phyloP scores from a whole-genome alignment of 164 flowering plant genomes.

The Echeveria elegans region DNA sequence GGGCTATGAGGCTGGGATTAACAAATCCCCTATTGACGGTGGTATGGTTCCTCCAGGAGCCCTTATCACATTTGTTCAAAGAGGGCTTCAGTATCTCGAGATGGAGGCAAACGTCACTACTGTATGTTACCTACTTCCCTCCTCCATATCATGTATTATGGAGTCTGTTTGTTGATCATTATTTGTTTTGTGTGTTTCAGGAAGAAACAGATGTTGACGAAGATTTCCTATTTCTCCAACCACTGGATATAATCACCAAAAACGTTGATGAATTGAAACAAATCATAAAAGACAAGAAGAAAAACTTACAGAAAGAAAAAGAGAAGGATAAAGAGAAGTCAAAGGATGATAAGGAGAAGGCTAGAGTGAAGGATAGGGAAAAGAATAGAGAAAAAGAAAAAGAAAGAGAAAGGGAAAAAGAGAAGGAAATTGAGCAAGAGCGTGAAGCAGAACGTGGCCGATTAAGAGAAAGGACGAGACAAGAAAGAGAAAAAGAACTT shows the following conservation, averaged over 20 bases:
- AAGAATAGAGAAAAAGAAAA: constrained; percentile 22
- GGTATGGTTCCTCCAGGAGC: constrained; percentile 94
- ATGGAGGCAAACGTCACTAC: constrained; percentile 83
- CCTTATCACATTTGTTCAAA: constrained; percentile 81
- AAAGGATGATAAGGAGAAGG: constrained; percentile 11
- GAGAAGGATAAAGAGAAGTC: constrained; percentile 35
- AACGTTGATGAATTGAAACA: constrained; percentile 63
- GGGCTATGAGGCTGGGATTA: constrained; percentile 90
- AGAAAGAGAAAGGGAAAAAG: constrained; percentile 21
- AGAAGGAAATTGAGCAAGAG: constrained; percentile 22
- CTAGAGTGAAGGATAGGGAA: constrained; percentile 26
- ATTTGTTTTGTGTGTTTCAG: constrained; percentile 37
- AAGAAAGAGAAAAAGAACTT: constrained; percentile 14
- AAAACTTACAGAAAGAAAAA: constrained; percentile 45
- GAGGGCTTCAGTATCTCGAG: constrained; percentile 93
- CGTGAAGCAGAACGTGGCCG: constrained; percentile 2
- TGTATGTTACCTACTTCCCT: constrained; percentile 35
- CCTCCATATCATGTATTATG: neutral
- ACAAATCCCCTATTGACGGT: constrained; percentile 76
- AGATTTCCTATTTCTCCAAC: constrained; percentile 84
- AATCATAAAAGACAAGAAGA: constrained; percentile 70
- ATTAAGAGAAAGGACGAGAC: constrained; percentile 13
- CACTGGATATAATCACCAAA: constrained; percentile 90
- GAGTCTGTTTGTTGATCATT: neutral
- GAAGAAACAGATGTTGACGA: constrained; percentile 79